Evolutionary conservation across 75 land plant species (phyloP), one percentile per base, ranked within the genome.

Genomic region (Picea sitchensis): DNA sequence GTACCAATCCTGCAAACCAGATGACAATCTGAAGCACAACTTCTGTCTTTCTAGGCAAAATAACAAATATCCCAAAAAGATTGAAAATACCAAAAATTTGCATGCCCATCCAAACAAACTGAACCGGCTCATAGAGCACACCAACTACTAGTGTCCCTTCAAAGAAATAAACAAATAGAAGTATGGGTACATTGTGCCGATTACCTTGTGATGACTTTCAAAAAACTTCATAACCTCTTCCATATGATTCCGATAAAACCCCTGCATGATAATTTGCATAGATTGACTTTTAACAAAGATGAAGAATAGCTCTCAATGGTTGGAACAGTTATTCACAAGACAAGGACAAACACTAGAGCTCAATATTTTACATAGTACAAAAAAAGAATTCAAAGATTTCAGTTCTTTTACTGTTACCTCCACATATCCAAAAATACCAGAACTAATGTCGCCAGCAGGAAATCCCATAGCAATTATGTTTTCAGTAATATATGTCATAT

Each of bases 401-500:
- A 76, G 61, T 13, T 65, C 7, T 77, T 32, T 18, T 61, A 56
- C 59, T 57, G 32, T 75, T 80, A 95, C 99, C 94, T 98, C 99
- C 65, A 98, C 91, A 85, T 93, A 98, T 64, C 99, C 98, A 81
- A 98, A 93, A 82, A 98, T 82, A 2, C 99, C 99, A 77, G 99
- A 98, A 81, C 99, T 98, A 87, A 92, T 86, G 75, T 98, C 98
- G 21, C 99, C 99, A 71, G 99, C 99, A 78, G 99, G 99, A 81
- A 98, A 98, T 1, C 99, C 99, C 99, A 98, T 98, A 8, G 99
- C 99, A 83, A 98, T 98, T 20, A 98, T 93, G 81, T 95, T 98
- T 76, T 98, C 99, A 1, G 99, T 98, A 47, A 98, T 98, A 79
- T 98, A 98, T 75, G 98, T 94, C 96, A 98, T 87, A 83, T 98